A percentile compares a stretch with the other conserved stretches of the same genome.
Conservation (phyloP, 768 basidiomycete genomes). For the Hydnum rufescens region DNA sequence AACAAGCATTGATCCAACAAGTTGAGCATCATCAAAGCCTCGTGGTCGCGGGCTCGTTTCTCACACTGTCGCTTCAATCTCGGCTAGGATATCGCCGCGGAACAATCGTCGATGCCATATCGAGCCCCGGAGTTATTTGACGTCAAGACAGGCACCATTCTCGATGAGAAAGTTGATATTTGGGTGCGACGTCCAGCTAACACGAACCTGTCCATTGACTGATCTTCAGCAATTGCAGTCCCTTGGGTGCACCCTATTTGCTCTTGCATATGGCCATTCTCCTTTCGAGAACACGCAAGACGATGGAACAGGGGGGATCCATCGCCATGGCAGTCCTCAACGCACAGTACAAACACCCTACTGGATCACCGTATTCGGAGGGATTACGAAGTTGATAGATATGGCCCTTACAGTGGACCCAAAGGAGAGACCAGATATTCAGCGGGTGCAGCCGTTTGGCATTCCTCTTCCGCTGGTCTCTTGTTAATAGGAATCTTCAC, state of each 20-base stretch:
- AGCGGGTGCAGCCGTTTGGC: conserved; percentile 31
- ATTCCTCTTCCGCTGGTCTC: background rate
- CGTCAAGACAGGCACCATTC: conserved; percentile 68
- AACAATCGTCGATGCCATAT: conserved; percentile 97
- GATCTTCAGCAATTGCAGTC: conserved; percentile 35
- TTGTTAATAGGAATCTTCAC: background rate
- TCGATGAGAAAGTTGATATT: conserved; percentile 93
- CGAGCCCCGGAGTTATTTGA: conserved; percentile 96
- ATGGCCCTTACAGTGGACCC: conserved; percentile 71
- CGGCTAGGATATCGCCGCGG: conserved; percentile 72
- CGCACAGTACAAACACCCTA: conserved; percentile 79
- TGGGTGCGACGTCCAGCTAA: conserved; percentile 39
- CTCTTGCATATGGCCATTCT: conserved; percentile 86
- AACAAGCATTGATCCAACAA: conserved; percentile 79
- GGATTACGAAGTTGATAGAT: conserved; percentile 69
- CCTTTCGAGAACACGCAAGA: conserved; percentile 88
- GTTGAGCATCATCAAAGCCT: conserved; percentile 19
- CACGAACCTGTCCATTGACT: conserved; percentile 7
- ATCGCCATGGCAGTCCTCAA: conserved; percentile 96
- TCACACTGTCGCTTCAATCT: background rate
- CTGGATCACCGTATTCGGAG: conserved; percentile 58
- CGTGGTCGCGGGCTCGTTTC: background rate
- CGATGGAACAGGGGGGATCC: conserved; percentile 84
- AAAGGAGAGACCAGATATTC: conserved; percentile 64
- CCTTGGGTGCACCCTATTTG: conserved; percentile 85